These are phyloP conservation scores for Dentipellis sp. DNA, from an alignment of 768 basidiomycete species.

Conservation along the genomic window DNA sequence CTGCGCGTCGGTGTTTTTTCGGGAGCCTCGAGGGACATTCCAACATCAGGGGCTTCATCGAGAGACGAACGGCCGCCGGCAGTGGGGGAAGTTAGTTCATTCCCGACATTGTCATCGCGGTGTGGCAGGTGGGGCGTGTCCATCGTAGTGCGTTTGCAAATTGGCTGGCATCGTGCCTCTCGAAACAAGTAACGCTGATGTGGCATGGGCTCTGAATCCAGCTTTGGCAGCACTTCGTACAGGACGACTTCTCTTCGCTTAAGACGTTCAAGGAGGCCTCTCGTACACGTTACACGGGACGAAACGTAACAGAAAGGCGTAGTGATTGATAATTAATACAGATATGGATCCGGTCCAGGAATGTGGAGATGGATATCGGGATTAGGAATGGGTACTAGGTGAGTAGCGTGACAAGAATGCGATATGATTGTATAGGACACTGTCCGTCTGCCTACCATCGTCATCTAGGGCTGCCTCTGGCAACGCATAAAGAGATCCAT, in stretches of 20 bases:
- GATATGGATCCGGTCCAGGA: neutral
- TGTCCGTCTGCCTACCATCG: neutral
- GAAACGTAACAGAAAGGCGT: neutral
- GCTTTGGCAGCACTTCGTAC: no score
- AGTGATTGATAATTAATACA: neutral
- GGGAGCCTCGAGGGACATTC: constrained; percentile 69
- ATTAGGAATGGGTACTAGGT: neutral
- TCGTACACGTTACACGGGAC: neutral
- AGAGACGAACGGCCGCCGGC: constrained; percentile 44
- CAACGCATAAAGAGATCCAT: no score
- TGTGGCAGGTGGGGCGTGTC: no score
- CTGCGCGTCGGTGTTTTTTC: constrained; percentile 71
- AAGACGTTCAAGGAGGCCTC: no score
- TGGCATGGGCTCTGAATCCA: no score
- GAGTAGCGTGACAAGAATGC: neutral
- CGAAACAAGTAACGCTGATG: no score
- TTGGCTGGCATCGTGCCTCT: no score
- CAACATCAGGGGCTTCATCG: constrained; percentile 74
- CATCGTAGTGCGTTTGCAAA: no score
- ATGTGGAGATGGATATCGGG: neutral
- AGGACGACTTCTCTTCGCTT: no score
- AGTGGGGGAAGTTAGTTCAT: neutral
- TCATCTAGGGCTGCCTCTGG: neutral
- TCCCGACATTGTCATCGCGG: no score
- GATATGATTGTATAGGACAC: neutral